Evolutionary conservation across 495 filamentous ascomycete species (phyloP).

Genomic region (Aspergillus cavernicola): DNA sequence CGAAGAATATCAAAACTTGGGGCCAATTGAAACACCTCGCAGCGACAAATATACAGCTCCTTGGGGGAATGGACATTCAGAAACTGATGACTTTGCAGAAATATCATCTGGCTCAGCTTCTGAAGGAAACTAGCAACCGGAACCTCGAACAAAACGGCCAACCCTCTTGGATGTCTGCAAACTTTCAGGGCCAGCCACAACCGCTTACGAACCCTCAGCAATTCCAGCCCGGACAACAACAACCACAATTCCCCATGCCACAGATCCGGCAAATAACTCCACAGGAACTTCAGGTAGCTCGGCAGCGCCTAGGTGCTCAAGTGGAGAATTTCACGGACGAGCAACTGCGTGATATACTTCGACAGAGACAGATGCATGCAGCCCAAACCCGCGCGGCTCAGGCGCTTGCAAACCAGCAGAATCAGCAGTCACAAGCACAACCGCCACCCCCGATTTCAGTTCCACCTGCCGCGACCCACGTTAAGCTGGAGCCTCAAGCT

Average conservation of each 20-base stretch:
- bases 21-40: slow-evolving; percentile 65
- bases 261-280: slow-evolving; percentile 36
- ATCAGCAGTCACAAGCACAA: slow-evolving; percentile 32
- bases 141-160: slow-evolving; percentile 25
- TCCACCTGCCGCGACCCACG: slow-evolving; percentile 19
- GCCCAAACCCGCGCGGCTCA: slow-evolving; percentile 28
- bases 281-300: slow-evolving; percentile 46
- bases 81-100: slow-evolving; percentile 51
- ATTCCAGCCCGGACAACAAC: slow-evolving; percentile 27
- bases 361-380: slow-evolving; percentile 35
- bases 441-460: slow-evolving; percentile 33
- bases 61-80: slow-evolving; percentile 36
- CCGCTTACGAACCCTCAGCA: slow-evolving; percentile 39
- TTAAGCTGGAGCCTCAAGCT: slow-evolving; percentile 23
- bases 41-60: slow-evolving; percentile 41
- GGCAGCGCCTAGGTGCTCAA: slow-evolving; percentile 36
- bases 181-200: slow-evolving; percentile 25
- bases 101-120: slow-evolving; percentile 48
- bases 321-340: slow-evolving; percentile 48
- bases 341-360: slow-evolving; percentile 45
- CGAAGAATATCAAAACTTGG: slow-evolving; percentile 67
- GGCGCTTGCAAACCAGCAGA: slow-evolving; percentile 29
- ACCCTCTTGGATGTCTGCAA: slow-evolving; percentile 21
- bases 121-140: slow-evolving; percentile 22
- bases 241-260: slow-evolving; percentile 23